phyloP scores from a whole-genome alignment of 2,329 filamentous ascomycete genomes.

The Cladorrhinum sp. region DNA sequence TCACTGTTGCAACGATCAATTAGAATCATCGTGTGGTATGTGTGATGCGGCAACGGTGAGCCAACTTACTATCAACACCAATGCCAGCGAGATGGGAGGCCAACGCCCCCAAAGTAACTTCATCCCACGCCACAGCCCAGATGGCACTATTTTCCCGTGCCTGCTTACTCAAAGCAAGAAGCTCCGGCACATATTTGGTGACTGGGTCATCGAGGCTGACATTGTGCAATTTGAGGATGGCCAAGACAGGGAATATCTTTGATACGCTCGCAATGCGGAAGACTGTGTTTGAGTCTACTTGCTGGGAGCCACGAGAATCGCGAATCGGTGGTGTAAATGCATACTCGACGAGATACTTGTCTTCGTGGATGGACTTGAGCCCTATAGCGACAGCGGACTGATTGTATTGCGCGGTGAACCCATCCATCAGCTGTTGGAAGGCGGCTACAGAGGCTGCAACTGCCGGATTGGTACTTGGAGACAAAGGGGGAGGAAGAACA shows the following conservation, averaged over 20 bases:
- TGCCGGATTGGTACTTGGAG: slow-evolving; percentile 31
- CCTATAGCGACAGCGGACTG: slow-evolving; percentile 38
- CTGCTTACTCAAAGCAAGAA: slow-evolving; percentile 27
- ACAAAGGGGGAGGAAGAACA: slow-evolving; percentile 38
- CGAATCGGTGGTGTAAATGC: slow-evolving; percentile 39
- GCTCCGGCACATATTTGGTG: slow-evolving; percentile 43
- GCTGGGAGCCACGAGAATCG: slow-evolving; percentile 29
- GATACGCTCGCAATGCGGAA: slow-evolving; percentile 40
- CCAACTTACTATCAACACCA: slow-evolving; percentile 34
- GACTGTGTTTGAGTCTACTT: slow-evolving; percentile 33
- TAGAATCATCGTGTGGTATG: background rate
- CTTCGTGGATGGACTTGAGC: slow-evolving; percentile 43
- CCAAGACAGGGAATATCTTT: slow-evolving; percentile 35
- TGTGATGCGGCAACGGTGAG: background rate
- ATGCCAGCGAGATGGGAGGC: slow-evolving; percentile 46
- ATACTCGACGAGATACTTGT: slow-evolving; percentile 37
- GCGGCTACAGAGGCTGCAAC: slow-evolving; percentile 30
- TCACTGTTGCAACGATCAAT: slow-evolving; percentile 7
- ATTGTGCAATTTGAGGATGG: slow-evolving; percentile 30
- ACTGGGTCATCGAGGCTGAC: slow-evolving; percentile 42
- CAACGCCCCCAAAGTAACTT: slow-evolving; percentile 45
- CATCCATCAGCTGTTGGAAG: slow-evolving; percentile 29
- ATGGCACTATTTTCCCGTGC: slow-evolving; percentile 30
- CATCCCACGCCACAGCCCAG: slow-evolving; percentile 42
- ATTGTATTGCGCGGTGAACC: slow-evolving; percentile 30